A percentile compares a stretch with the other conserved stretches of the same genome.
Conservation (phyloP, 805 yeast genomes). For the Wickerhamomyces canadensis region DNA sequence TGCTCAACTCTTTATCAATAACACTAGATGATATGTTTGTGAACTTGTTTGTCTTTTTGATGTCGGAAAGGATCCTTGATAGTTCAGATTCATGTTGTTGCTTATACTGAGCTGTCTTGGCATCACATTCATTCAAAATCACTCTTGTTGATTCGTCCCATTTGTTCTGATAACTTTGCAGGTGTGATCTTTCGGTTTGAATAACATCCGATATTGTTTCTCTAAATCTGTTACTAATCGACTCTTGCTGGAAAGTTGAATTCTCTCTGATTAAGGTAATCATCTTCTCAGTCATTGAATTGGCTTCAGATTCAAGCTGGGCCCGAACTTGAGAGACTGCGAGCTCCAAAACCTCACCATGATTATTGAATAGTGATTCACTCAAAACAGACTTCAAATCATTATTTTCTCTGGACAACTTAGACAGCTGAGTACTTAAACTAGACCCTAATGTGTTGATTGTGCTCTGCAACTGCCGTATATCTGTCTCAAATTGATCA, state of each 20-base stretch:
- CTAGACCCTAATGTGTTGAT: slow-evolving; percentile 7
- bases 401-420: slow-evolving; percentile 22
- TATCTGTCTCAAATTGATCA: slow-evolving; percentile 14
- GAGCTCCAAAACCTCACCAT: slow-evolving; percentile 12
- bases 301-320: slow-evolving; percentile 17
- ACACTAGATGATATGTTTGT: slow-evolving; percentile 9
- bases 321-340: slow-evolving; percentile 11
- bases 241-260: slow-evolving; percentile 14
- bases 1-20: slow-evolving; percentile 16
- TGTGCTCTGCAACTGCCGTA: slow-evolving; percentile 7
- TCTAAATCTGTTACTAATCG: slow-evolving; percentile 10
- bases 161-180: slow-evolving; percentile 9
- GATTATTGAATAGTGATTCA: slow-evolving; percentile 21
- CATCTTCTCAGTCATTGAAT: slow-evolving; percentile 14
- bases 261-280: slow-evolving; percentile 17
- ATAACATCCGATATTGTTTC: slow-evolving; percentile 15
- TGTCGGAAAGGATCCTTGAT: slow-evolving; percentile 3
- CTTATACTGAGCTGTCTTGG: slow-evolving; percentile 6
- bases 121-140: slow-evolving; percentile 19
- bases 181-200: slow-evolving; percentile 11
- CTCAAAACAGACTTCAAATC: slow-evolving; percentile 14
- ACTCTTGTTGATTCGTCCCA: slow-evolving; percentile 20
- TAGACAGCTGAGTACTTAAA: slow-evolving; percentile 16
- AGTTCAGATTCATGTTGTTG: slow-evolving; percentile 9
- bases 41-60: slow-evolving; percentile 14